Percentiles rank a stretch among this genome's conserved stretches.
Conservation (phyloP, 2,329 filamentous ascomycete species). For the Teratosphaeria viscida region DNA sequence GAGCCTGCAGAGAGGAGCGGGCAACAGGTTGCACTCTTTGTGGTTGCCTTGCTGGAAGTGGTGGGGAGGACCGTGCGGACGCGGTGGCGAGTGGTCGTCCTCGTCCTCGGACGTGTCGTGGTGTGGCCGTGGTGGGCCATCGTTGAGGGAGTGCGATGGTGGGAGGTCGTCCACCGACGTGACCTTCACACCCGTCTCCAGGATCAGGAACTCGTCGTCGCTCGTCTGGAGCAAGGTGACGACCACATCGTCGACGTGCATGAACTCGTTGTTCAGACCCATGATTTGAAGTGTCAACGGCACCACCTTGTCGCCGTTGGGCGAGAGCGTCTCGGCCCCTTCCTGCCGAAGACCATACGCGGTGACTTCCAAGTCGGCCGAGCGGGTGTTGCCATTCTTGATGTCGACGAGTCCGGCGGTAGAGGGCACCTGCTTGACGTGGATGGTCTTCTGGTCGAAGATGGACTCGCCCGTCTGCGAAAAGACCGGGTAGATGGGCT, state of each 20-base stretch:
- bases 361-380: slow-evolving; percentile 27
- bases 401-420: slow-evolving; percentile 14
- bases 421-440: slow-evolving; percentile 18
- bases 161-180: neutral
- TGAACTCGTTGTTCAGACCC: slow-evolving; percentile 42
- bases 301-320: slow-evolving; percentile 44
- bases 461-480: slow-evolving; percentile 1
- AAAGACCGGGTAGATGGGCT: slow-evolving; percentile 43
- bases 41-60: slow-evolving; percentile 16
- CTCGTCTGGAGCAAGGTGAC: slow-evolving; percentile 53
- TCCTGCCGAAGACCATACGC: slow-evolving; percentile 27
- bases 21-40: slow-evolving; percentile 28
- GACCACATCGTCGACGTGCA: slow-evolving; percentile 47
- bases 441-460: slow-evolving; percentile 6
- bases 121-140: slow-evolving; percentile 17
- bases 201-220: slow-evolving; percentile 46
- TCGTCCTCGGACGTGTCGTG: slow-evolving; percentile 1
- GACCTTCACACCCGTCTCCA: slow-evolving; percentile 7
- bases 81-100: neutral
- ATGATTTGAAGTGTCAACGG: slow-evolving; percentile 49
- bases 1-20: slow-evolving; percentile 46
- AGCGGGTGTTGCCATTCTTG: slow-evolving; percentile 16
- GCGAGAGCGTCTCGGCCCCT: slow-evolving; percentile 36
- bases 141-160: neutral
- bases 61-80: slow-evolving; percentile 4